A percentile compares a stretch with the other conserved stretches of the same genome.
phyloP scores from a whole-genome alignment of 306 rosid species.

The Cyclanthera cordifolia region DNA sequence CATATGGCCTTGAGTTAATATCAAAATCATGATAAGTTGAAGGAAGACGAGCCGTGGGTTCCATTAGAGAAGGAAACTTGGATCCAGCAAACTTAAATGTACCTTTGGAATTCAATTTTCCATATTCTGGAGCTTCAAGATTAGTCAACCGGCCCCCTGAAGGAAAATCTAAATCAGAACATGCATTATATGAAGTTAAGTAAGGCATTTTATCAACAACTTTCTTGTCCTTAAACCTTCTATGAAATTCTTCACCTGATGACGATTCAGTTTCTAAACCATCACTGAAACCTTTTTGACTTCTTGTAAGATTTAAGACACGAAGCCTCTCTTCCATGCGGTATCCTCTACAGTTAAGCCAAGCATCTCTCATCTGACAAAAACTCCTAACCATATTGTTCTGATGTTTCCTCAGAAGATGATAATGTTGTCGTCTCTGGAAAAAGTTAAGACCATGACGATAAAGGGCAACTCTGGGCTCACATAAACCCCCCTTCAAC shows the following conservation, averaged over 20 bases:
- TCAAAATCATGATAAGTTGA: slow-evolving; percentile 42
- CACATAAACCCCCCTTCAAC: slow-evolving; percentile 92
- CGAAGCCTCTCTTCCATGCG: slow-evolving; percentile 93
- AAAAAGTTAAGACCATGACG: slow-evolving; percentile 69
- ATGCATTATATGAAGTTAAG: slow-evolving; percentile 36
- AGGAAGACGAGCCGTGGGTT: slow-evolving; percentile 25
- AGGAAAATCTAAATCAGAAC: slow-evolving; percentile 35
- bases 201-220: slow-evolving; percentile 29
- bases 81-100: slow-evolving; percentile 58
- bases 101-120: slow-evolving; percentile 63
- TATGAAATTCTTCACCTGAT: slow-evolving; percentile 50
- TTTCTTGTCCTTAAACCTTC: slow-evolving; percentile 47
- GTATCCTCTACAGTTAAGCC: slow-evolving; percentile 81
- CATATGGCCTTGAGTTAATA: slow-evolving; percentile 43
- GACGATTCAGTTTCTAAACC: slow-evolving; percentile 57
- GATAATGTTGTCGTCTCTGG: slow-evolving; percentile 76
- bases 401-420: slow-evolving; percentile 81
- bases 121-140: slow-evolving; percentile 39
- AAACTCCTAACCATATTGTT: slow-evolving; percentile 74
- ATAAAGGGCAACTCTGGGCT: slow-evolving; percentile 95
- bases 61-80: slow-evolving; percentile 40
- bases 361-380: slow-evolving; percentile 91
- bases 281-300: slow-evolving; percentile 77
- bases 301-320: slow-evolving; percentile 64
- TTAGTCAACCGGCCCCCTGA: slow-evolving; percentile 25